phyloP scores from a whole-genome alignment of 225 moss, liverwort and hornwort genomes.

The Climacium dendroides region DNA sequence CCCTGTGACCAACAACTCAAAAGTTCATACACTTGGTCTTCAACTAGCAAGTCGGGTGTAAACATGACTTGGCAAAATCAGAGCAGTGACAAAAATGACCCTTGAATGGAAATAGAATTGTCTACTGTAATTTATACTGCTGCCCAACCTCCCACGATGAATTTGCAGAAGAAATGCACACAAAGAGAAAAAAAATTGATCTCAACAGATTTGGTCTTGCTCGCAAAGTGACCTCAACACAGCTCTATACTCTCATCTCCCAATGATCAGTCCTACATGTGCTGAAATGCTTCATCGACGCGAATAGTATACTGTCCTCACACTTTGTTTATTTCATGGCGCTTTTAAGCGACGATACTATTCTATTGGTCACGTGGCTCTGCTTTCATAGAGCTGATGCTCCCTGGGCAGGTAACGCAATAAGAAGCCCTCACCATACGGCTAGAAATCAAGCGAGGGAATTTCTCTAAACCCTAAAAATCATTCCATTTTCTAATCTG shows the following conservation, averaged over 20 bases:
- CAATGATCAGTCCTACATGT: not conserved
- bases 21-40: not conserved
- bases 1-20: not conserved
- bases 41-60: not conserved
- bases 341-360: not conserved
- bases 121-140: not conserved
- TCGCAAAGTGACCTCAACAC: not conserved
- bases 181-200: not conserved
- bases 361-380: not conserved
- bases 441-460: not conserved
- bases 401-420: not conserved
- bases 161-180: not conserved
- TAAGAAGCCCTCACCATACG: not conserved
- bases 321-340: not conserved
- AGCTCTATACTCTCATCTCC: not conserved
- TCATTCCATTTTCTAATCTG: not conserved
- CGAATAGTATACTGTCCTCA: not conserved
- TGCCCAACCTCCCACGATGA: not conserved
- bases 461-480: not conserved
- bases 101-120: not conserved
- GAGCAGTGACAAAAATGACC: no score
- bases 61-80: not conserved
- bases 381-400: not conserved
- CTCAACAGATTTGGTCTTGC: not conserved
- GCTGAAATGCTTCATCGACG: not conserved